Evolutionary conservation across 306 rosid species (phyloP).

Genomic region (Quercus engelmannii): DNA sequence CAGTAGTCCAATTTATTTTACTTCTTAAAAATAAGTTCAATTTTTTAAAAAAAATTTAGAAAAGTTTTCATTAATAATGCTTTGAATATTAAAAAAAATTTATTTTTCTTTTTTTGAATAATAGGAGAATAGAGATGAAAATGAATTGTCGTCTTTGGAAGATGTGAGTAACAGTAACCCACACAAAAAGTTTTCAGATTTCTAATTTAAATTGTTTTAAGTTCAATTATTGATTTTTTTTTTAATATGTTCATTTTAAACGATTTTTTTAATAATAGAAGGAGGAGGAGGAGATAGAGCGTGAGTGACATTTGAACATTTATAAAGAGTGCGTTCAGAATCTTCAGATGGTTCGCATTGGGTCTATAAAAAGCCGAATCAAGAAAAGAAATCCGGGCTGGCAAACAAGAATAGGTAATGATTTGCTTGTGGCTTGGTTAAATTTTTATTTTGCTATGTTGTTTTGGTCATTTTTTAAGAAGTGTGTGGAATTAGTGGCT

Average conservation of each 20-base stretch:
- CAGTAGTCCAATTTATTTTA: too few species aligned
- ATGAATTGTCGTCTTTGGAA: slow-evolving; percentile 31
- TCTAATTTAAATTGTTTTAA: not conserved
- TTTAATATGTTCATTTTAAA: not conserved
- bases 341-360: slow-evolving; percentile 63
- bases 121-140: slow-evolving; percentile 22
- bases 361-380: slow-evolving; percentile 31
- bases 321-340: slow-evolving; percentile 82
- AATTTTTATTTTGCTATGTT: not conserved
- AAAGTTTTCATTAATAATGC: too few species aligned
- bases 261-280: too few species aligned
- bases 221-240: not conserved
- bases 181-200: not conserved
- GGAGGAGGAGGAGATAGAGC: slow-evolving; percentile 72
- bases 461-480: not conserved
- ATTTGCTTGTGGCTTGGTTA: not conserved
- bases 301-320: slow-evolving; percentile 72
- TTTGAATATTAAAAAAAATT: too few species aligned
- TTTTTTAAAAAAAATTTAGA: too few species aligned
- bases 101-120: too few species aligned
- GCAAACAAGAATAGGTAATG: slow-evolving; percentile 80
- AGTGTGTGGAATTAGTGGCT: slow-evolving; percentile 10
- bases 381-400: slow-evolving; percentile 50
- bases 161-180: not conserved
- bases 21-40: not conserved